Evolutionary conservation across 116 monocot species (phyloP).

Genomic region (Posidonia oceanica): DNA sequence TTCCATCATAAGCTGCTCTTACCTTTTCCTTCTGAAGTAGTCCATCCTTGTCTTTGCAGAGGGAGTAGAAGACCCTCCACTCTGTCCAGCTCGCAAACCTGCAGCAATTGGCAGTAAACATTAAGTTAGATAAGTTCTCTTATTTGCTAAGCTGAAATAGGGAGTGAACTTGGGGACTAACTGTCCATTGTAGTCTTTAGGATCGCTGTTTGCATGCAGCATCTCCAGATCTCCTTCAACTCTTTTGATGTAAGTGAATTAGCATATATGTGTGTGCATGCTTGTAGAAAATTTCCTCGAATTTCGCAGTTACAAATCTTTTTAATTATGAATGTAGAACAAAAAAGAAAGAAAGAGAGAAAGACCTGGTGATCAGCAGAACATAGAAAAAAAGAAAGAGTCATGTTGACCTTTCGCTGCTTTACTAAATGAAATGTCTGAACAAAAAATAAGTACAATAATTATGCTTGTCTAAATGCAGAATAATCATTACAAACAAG

Average conservation of each 20-base stretch:
- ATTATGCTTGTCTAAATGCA: no score
- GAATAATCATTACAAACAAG: no score
- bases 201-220: constrained; percentile 11
- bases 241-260: constrained; percentile 8
- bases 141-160: no score
- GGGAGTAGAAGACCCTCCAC: constrained; percentile 6
- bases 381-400: no score
- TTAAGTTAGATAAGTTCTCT: neutral
- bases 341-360: no score
- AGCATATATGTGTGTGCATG: constrained; percentile 3
- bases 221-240: neutral
- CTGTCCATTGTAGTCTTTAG: constrained; percentile 10
- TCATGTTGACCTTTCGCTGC: no score
- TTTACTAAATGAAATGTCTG: no score
- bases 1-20: constrained; percentile 43
- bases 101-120: neutral
- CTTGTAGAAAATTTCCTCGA: constrained; percentile 17
- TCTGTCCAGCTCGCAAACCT: constrained; percentile 25
- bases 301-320: constrained; percentile 15
- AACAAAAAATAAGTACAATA: no score
- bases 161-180: neutral
- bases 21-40: constrained; percentile 33
- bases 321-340: no score
- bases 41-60: constrained; percentile 50
- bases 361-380: no score